Evolutionary conservation across 2,329 filamentous ascomycete genomes (phyloP).

Genomic region (Colletotrichum sp.): DNA sequence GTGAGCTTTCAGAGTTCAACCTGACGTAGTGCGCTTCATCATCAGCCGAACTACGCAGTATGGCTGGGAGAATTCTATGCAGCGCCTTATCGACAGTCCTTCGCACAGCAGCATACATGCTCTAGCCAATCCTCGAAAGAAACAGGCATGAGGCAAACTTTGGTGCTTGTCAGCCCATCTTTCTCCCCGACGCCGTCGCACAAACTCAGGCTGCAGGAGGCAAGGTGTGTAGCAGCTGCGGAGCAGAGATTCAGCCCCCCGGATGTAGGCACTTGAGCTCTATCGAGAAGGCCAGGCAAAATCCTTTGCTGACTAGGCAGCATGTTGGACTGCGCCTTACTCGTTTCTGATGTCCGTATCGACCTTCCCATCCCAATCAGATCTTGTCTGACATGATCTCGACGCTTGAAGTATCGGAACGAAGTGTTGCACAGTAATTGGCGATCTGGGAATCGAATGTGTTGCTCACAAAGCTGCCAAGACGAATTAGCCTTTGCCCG

Average conservation of each 20-base stretch:
- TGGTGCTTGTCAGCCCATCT: not conserved
- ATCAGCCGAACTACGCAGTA: not conserved
- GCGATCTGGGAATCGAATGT: not conserved
- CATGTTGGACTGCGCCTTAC: not conserved
- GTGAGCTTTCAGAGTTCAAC: not conserved
- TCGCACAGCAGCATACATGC: not conserved
- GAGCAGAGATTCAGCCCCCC: not conserved
- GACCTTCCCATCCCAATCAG: not conserved
- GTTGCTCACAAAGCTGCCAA: not conserved
- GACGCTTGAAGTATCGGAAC: not conserved
- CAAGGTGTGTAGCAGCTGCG: slow-evolving; percentile 3
- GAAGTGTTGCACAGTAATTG: not conserved
- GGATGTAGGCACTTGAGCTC: not conserved
- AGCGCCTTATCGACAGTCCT: not conserved
- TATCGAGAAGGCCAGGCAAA: not conserved
- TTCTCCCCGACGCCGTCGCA: not conserved
- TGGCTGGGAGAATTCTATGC: not conserved
- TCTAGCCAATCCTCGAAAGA: not conserved
- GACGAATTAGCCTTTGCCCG: not conserved
- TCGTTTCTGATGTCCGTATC: not conserved
- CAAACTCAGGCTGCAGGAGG: not conserved
- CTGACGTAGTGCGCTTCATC: not conserved
- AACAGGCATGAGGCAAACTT: not conserved
- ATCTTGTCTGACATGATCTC: not conserved
- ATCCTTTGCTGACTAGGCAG: not conserved